Evolutionary conservation across 2,329 filamentous ascomycete species (phyloP).

Genomic region (Clonostachys rosea): DNA sequence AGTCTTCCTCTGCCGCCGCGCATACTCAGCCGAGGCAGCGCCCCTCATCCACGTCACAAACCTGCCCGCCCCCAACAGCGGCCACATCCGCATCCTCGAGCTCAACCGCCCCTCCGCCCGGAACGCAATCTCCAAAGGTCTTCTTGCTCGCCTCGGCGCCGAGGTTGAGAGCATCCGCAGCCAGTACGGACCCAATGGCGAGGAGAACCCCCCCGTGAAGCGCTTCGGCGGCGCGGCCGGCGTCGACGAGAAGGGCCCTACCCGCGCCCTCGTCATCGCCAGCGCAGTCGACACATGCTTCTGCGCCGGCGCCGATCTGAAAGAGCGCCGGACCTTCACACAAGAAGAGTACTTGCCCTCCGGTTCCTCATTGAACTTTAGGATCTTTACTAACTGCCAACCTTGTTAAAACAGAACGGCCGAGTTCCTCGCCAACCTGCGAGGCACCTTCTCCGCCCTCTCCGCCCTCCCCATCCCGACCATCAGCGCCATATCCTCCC

Average conservation of each 20-base stretch:
- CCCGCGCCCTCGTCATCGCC: slow-evolving; percentile 76
- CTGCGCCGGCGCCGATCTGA: slow-evolving; percentile 92
- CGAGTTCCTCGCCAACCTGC: slow-evolving; percentile 73
- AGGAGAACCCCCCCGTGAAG: slow-evolving; percentile 37
- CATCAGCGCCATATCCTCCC: slow-evolving; percentile 79
- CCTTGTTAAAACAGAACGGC: slow-evolving; percentile 54
- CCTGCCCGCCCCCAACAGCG: slow-evolving; percentile 72
- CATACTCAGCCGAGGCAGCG: slow-evolving; percentile 35
- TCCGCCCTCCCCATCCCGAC: slow-evolving; percentile 79
- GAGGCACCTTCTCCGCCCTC: slow-evolving; percentile 69
- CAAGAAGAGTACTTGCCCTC: slow-evolving; percentile 62
- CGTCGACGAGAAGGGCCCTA: slow-evolving; percentile 47
- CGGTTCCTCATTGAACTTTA: too few relatives aligned
- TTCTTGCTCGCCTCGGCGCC: slow-evolving; percentile 67
- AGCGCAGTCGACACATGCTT: slow-evolving; percentile 85
- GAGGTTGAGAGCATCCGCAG: slow-evolving; percentile 69
- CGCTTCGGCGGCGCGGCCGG: slow-evolving; percentile 40
- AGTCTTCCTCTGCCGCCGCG: slow-evolving; percentile 5
- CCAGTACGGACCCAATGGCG: slow-evolving; percentile 51
- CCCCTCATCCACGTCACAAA: slow-evolving; percentile 66
- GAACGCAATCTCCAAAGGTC: slow-evolving; percentile 81
- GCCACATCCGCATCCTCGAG: slow-evolving; percentile 82
- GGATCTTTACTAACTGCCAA: background rate
- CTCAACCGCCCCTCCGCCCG: slow-evolving; percentile 80
- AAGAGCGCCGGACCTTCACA: slow-evolving; percentile 76